Conservation (phyloP, 345 rosid genomes). For the Lepidium africanum region DNA sequence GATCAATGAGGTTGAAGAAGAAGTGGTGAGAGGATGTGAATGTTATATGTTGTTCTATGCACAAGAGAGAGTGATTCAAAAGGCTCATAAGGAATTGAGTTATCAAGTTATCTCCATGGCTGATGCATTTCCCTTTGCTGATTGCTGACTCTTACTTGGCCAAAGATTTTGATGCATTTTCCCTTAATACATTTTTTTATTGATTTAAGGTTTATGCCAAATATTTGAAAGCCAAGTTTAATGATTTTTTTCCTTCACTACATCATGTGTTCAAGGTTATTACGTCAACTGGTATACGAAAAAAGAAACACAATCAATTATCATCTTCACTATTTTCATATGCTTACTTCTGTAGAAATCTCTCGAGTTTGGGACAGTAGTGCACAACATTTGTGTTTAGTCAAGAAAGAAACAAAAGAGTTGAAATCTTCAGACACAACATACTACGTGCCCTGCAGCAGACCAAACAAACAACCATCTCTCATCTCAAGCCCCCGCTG, state of each 20-base stretch:
- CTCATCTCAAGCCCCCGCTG: constrained; percentile 30
- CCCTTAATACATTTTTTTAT: constrained; percentile 7
- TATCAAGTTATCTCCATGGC: constrained; percentile 29
- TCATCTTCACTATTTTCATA: neutral
- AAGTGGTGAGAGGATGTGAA: constrained; percentile 72
- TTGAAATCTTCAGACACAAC: neutral
- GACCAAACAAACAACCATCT: neutral
- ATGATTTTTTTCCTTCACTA: neutral
- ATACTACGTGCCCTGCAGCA: neutral
- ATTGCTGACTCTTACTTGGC: constrained; percentile 46
- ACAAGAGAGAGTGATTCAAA: constrained; percentile 51
- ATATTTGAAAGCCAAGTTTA: constrained; percentile 22
- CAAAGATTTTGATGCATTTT: constrained; percentile 23
- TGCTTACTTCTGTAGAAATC: neutral
- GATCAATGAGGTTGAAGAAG: constrained; percentile 84
- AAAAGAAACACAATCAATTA: neutral
- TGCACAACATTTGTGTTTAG: neutral
- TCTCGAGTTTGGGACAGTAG: neutral
- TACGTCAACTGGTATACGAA: too few species aligned
- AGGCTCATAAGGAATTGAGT: constrained; percentile 30
- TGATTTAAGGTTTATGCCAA: constrained; percentile 26
- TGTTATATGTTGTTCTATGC: constrained; percentile 88
- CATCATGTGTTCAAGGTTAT: neutral
- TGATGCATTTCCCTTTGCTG: constrained; percentile 35
- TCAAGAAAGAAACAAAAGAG: neutral